These are phyloP conservation scores for Rubus parviflorus DNA, from an alignment of 306 rosid genomes.

Conservation along the genomic window DNA sequence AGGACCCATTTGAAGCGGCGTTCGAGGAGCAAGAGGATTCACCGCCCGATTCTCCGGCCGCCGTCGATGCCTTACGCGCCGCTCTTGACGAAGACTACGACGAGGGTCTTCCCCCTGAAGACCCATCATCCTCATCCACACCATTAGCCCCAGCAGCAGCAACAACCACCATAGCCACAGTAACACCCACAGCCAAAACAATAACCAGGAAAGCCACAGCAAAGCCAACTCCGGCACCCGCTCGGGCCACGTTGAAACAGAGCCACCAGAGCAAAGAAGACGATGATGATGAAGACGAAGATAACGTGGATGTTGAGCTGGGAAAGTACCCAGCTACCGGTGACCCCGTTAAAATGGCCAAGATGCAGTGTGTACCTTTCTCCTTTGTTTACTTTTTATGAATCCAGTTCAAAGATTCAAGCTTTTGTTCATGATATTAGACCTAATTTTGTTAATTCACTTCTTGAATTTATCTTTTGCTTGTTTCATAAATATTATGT, in stretches of 20 bases:
- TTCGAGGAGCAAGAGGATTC: slow-evolving; percentile 80
- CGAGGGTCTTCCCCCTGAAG: slow-evolving; percentile 17
- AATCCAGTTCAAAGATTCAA: background rate
- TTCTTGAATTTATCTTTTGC: background rate
- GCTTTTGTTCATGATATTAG: background rate
- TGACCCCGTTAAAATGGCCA: slow-evolving; percentile 82
- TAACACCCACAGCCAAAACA: background rate
- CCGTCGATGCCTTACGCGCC: slow-evolving; percentile 18
- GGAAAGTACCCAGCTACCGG: slow-evolving; percentile 68
- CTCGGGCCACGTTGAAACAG: background rate
- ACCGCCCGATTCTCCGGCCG: slow-evolving; percentile 58
- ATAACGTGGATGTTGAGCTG: slow-evolving; percentile 87
- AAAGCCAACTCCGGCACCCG: background rate
- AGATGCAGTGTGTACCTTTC: slow-evolving; percentile 64
- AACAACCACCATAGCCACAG: background rate
- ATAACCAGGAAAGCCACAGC: background rate
- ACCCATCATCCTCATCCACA: slow-evolving; percentile 12
- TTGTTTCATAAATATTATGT: too few species aligned
- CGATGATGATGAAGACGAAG: slow-evolving; percentile 89
- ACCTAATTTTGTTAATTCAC: background rate
- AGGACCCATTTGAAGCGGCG: slow-evolving; percentile 98
- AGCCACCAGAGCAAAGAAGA: slow-evolving; percentile 56
- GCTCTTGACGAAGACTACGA: slow-evolving; percentile 27
- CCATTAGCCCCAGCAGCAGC: background rate
- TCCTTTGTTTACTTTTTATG: background rate